These are phyloP conservation scores for Oryza brachyantha DNA, from an alignment of 176 grass and related monocot genomes.

Conservation along the genomic window DNA sequence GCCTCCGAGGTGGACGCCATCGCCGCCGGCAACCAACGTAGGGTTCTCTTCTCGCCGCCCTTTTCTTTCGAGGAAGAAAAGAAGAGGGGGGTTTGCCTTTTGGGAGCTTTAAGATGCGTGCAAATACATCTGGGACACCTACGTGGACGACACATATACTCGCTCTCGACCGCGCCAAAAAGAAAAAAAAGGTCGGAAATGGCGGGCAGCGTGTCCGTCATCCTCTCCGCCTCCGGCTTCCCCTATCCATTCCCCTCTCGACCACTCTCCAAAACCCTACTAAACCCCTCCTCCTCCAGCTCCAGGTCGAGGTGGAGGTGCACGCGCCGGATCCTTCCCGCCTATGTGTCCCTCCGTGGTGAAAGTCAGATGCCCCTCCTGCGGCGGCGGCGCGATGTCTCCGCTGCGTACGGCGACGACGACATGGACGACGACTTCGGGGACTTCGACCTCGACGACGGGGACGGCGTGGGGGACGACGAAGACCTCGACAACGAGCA, in stretches of 20 bases:
- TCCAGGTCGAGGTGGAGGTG: background rate
- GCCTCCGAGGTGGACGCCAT: constrained; percentile 23
- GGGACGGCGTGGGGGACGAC: constrained; percentile 57
- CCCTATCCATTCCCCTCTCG: constrained; percentile 35
- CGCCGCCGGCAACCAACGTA: background rate
- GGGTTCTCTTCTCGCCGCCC: too few species aligned
- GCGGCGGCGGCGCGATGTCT: constrained; percentile 25
- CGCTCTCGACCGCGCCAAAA: too few species aligned
- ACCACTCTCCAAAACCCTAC: constrained; percentile 6
- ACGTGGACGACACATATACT: too few species aligned
- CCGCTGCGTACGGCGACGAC: constrained; percentile 48
- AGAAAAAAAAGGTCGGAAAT: background rate
- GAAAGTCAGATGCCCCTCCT: background rate
- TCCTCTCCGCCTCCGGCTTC: constrained; percentile 16
- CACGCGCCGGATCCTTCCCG: background rate
- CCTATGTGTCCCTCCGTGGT: background rate
- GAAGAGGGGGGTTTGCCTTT: background rate
- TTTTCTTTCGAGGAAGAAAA: too few species aligned
- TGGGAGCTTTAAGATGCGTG: background rate
- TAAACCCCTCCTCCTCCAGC: background rate
- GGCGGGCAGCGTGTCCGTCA: constrained; percentile 16
- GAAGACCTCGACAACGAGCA: constrained; percentile 87
- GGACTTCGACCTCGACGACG: constrained; percentile 59
- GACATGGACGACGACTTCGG: constrained; percentile 77
- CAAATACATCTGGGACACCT: background rate